Evolutionary conservation across 495 filamentous ascomycete species (phyloP).

Genomic region (Immersiella caudata): DNA sequence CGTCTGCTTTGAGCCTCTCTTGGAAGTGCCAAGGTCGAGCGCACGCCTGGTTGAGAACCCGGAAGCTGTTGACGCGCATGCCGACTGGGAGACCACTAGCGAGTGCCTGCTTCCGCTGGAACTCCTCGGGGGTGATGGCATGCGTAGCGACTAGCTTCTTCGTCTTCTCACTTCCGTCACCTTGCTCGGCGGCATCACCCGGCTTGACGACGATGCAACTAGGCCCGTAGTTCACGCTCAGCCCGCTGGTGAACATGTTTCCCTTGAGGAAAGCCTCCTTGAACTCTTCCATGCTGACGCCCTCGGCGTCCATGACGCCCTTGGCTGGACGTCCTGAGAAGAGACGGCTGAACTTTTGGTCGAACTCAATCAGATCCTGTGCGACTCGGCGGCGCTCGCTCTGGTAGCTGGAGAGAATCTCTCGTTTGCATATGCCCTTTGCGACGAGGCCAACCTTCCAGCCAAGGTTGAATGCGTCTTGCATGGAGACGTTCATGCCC

Average conservation of each 20-base stretch:
- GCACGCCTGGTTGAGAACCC: conserved; percentile 63
- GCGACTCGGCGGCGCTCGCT: conserved; percentile 69
- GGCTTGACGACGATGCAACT: conserved; percentile 36
- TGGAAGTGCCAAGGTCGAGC: conserved; percentile 61
- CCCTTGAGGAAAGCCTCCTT: conserved; percentile 43
- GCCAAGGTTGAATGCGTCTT: conserved; percentile 70
- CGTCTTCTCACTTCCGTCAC: conserved; percentile 55
- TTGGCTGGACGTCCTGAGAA: conserved; percentile 51
- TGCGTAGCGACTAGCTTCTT: conserved; percentile 10
- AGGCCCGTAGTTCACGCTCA: conserved; percentile 41
- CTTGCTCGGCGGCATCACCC: conserved; percentile 23
- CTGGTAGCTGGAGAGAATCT: conserved; percentile 71
- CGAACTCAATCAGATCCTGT: conserved; percentile 74
- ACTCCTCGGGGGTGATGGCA: conserved; percentile 17
- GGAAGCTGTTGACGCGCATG: conserved; percentile 59
- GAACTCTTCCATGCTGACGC: conserved; percentile 51
- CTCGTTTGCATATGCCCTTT: conserved; percentile 56
- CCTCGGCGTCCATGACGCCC: conserved; percentile 47
- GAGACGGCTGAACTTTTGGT: conserved; percentile 59
- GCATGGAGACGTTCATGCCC: conserved; percentile 75
- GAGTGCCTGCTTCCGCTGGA: conserved; percentile 24
- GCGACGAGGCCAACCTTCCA: conserved; percentile 73
- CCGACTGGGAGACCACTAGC: conserved; percentile 40
- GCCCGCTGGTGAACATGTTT: conserved; percentile 43
- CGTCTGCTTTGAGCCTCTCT: conserved; percentile 52